These are phyloP conservation scores for Glonium stellatum DNA, from an alignment of 495 filamentous ascomycete genomes.

Conservation along the genomic window DNA sequence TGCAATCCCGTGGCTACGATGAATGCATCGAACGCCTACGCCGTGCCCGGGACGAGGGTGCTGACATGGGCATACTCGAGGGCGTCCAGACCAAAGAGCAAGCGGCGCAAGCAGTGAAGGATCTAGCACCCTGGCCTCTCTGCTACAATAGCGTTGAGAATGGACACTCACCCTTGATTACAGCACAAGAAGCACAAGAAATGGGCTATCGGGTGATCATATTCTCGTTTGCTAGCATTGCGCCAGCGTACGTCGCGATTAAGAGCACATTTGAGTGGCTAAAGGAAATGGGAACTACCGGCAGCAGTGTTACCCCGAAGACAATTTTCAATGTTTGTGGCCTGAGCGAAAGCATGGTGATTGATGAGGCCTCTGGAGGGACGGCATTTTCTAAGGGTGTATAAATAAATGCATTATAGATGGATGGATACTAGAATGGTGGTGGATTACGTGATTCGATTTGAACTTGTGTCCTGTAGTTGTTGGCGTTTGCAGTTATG, in stretches of 20 bases:
- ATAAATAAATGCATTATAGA: not conserved
- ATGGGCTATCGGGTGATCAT: conserved; percentile 29
- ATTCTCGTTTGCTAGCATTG: conserved; percentile 19
- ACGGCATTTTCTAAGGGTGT: conserved; percentile 22
- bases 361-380: conserved; percentile 26
- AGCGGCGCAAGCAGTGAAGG: conserved; percentile 9
- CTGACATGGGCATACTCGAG: conserved; percentile 30
- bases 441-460: too few relatives aligned
- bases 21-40: conserved; percentile 23
- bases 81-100: conserved; percentile 24
- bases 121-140: conserved; percentile 19
- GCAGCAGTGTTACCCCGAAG: conserved; percentile 15
- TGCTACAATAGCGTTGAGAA: conserved; percentile 25
- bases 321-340: conserved; percentile 24
- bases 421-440: too few relatives aligned
- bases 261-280: conserved; percentile 16
- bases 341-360: conserved; percentile 17
- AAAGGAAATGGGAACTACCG: conserved; percentile 16
- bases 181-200: conserved; percentile 20
- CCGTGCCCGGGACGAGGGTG: conserved; percentile 22
- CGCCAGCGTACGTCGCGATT: conserved; percentile 17
- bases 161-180: conserved; percentile 22
- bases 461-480: too few relatives aligned
- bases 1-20: conserved; percentile 27
- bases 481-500: too few relatives aligned